Base-by-base conservation (phyloP, 148 eudicot species). In the Rhododendron vialii region DNA sequence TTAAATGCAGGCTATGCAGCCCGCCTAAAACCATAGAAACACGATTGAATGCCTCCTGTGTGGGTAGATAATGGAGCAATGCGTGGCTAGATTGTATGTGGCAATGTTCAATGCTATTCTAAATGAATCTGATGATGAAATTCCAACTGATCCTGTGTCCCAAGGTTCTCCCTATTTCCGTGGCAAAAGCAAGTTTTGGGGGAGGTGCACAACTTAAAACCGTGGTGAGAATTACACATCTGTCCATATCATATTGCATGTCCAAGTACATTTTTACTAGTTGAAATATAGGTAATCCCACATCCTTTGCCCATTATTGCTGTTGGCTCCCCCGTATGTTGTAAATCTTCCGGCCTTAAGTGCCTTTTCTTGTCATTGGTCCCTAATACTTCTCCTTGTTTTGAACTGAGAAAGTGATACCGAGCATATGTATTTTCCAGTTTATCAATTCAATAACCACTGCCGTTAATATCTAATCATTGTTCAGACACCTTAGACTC, bases 21-120 rank as follows among this genome's bases (percentile, higher is more conserved):
- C 24, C 7, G 41, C 43, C 20, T 15, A 35, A 74, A 1, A 67
- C 30, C 10, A 12, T 18, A 28, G 35, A 67, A 11, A 10, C 26
- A 51, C 17, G 38, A 22, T 50, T 2, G 55, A 63, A 43, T 51
- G 22, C 30, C 36, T 88, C 35, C 63, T 45, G 1, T 59, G 65
- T 84, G 41, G 89, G 86, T 86, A 97, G 98, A 91, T 97, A 86
- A 95, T 95, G 99, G 99, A 95, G 91, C 98, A 97, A 88, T 92
- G 97, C 77, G 89, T 95, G 87, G 91, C 92, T 36, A 92, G 99
- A 87, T 89, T 95, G 86, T 98, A 97, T 74, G 98, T 97, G 85
- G 98, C 99, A 78, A 95, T 97, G 98, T 93, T 95, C 79, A 97
- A 97, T 89, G 99, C 99, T 20, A 91, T 94, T 86, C 98, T 97